Percentiles rank a stretch among this genome's conserved stretches.
These are phyloP conservation scores for Paraconiothyrium sp. DNA, from an alignment of 2,329 filamentous ascomycete species.

Conservation along the genomic window DNA sequence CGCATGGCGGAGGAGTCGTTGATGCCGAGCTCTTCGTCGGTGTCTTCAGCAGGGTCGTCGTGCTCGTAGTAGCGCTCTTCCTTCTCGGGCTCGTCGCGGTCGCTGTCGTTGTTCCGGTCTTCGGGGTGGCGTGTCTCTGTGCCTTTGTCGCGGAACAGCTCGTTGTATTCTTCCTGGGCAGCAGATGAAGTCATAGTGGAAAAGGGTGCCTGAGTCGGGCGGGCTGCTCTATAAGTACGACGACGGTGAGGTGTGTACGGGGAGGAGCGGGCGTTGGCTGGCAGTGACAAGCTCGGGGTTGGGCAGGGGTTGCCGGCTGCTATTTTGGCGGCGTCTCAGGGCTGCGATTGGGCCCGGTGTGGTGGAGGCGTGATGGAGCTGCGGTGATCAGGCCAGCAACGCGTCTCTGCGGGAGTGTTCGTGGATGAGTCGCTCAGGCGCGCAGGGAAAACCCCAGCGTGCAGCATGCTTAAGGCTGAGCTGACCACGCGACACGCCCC, in stretches of 20 bases:
- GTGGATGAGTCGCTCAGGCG: not conserved
- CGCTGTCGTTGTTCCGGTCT: constrained; percentile 66
- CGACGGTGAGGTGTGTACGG: constrained; percentile 16
- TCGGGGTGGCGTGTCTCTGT: constrained; percentile 56
- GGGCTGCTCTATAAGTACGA: constrained; percentile 38
- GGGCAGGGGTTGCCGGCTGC: constrained; percentile 19
- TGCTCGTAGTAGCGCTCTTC: constrained; percentile 66
- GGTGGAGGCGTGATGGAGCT: not conserved
- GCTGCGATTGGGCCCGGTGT: constrained; percentile 28
- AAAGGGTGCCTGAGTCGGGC: constrained; percentile 23
- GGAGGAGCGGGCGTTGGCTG: constrained; percentile 21
- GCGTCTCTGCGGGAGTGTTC: not conserved
- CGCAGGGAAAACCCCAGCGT: constrained; percentile 7
- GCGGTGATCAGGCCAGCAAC: not conserved
- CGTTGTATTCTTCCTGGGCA: constrained; percentile 63
- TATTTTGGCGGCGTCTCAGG: constrained; percentile 25
- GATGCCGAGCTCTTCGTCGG: constrained; percentile 57
- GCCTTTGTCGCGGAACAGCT: constrained; percentile 59
- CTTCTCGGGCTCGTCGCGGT: constrained; percentile 59
- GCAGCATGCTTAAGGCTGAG: constrained; percentile 24
- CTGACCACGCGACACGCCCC: constrained; percentile 27
- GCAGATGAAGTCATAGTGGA: constrained; percentile 54
- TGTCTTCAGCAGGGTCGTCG: constrained; percentile 60
- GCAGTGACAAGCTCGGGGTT: constrained; percentile 27
- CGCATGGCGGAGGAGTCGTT: constrained; percentile 61